Percentiles rank a stretch among this genome's conserved stretches.
phyloP scores from a whole-genome alignment of 306 rosid species.

The Vigna nakashimae region DNA sequence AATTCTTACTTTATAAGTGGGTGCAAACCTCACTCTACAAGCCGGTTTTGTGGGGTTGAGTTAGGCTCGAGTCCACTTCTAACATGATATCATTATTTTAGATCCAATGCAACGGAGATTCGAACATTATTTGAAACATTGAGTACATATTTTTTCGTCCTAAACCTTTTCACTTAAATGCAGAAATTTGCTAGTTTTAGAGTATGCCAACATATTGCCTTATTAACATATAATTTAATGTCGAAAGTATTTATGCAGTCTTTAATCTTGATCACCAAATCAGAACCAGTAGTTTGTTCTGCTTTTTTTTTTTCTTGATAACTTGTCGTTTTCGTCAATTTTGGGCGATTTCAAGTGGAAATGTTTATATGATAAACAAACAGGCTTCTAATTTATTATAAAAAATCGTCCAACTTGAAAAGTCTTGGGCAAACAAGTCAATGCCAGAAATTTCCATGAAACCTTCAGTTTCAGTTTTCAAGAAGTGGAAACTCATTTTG shows the following conservation, averaged over 20 bases:
- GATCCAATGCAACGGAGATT: background rate
- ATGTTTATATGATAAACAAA: background rate
- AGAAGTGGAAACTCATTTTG: background rate
- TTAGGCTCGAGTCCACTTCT: too few relatives aligned
- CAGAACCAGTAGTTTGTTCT: background rate
- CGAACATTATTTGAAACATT: background rate
- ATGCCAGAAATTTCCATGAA: slow-evolving; percentile 29
- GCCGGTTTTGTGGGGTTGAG: too few relatives aligned
- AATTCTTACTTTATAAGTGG: too few relatives aligned
- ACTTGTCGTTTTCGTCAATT: background rate
- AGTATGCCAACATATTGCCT: background rate
- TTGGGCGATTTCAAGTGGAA: background rate
- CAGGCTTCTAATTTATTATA: background rate
- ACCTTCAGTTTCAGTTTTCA: background rate
- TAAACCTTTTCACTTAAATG: too few relatives aligned
- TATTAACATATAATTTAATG: background rate
- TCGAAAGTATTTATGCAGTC: background rate
- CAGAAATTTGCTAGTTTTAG: background rate
- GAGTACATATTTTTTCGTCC: too few relatives aligned
- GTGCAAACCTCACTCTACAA: too few relatives aligned
- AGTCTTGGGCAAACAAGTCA: background rate
- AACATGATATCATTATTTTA: too few relatives aligned
- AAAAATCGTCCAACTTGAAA: background rate
- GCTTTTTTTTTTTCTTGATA: background rate
- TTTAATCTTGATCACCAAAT: slow-evolving; percentile 8